Evolutionary conservation across 73 alveolate species (phyloP), one percentile per base, ranked within the genome.

Genomic region (Paramecium bursaria): DNA sequence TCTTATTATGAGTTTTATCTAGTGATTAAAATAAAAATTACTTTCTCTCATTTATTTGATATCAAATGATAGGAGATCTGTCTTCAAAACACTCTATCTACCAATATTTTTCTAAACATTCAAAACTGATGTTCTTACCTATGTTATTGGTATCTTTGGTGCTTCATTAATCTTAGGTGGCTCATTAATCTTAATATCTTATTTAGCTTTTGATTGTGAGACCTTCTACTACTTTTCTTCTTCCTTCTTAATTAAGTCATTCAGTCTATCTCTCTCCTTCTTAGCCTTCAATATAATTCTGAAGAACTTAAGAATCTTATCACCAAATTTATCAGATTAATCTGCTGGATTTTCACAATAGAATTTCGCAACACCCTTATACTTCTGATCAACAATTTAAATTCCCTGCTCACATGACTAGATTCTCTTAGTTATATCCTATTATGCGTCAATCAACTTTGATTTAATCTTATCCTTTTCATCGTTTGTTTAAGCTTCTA

Each of bases 281-380:
- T 75, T 75, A 19, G 25, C 74, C 25, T 53, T 53, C 48, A 27
- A 27, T 6, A 75, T 51, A 35, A 50, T 48, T 75, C 88, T 75
- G 21, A 75, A 75, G 22, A 75, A 48, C 48, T 75, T 30, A n/a
- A 55, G 49, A 6, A 75, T 50, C 19, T 75, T 75, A 30, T 75
- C 88, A 29, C 77, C 88, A 30, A 75, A 75, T 21, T 50, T 85
- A 73, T 86, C 92, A 75, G 76, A 47, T 30, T 52, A 29, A 53
- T 86, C 92, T 22, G 53, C 67, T 1, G 92, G 89, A 33, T 86
- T 86, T 39, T 74, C 85, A 25, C 90, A 47, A 31, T 74, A 86
- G 15, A 29, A 67, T n/a, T 57, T 74, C 23, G 89, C 75, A 17
- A 60, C 73, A 22, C 75, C 49, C 14, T 48, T 74, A 49, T 74